phyloP scores from a whole-genome alignment of 1,139 yeast species.

The Taiozyma sp. region DNA sequence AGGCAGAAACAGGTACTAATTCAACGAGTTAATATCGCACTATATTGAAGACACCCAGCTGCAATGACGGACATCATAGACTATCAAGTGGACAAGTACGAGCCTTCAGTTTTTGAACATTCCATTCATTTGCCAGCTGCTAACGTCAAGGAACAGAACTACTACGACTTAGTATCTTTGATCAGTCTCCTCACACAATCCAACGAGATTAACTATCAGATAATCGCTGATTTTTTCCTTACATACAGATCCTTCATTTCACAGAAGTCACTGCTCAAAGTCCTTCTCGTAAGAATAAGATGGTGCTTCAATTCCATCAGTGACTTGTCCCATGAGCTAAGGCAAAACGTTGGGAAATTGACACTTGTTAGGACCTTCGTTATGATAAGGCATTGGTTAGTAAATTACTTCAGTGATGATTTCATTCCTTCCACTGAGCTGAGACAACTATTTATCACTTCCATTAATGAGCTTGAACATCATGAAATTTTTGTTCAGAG shows the following conservation, averaged over 20 bases:
- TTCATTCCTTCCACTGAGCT: slow-evolving; percentile 45
- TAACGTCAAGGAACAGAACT: slow-evolving; percentile 9
- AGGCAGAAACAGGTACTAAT: neutral
- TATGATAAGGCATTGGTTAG: slow-evolving; percentile 82
- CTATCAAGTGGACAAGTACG: slow-evolving; percentile 9
- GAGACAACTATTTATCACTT: slow-evolving; percentile 43
- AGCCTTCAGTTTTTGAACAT: slow-evolving; percentile 8
- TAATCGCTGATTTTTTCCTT: slow-evolving; percentile 80
- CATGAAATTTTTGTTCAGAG: slow-evolving; percentile 36
- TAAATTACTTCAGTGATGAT: slow-evolving; percentile 72
- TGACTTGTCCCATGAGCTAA: slow-evolving; percentile 27
- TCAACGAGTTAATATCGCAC: neutral
- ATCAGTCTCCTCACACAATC: slow-evolving; percentile 78
- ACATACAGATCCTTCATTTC: slow-evolving; percentile 73
- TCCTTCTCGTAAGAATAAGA: slow-evolving; percentile 58
- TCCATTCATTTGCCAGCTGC: neutral
- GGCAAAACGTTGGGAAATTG: slow-evolving; percentile 54
- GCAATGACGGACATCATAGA: slow-evolving; percentile 19
- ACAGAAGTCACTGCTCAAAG: slow-evolving; percentile 50
- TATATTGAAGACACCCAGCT: neutral
- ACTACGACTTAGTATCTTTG: slow-evolving; percentile 43
- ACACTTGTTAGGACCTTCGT: slow-evolving; percentile 85
- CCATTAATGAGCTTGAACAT: slow-evolving; percentile 40
- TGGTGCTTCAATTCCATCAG: slow-evolving; percentile 59
- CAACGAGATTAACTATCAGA: slow-evolving; percentile 68